Percentiles rank a stretch among this genome's conserved stretches.
phyloP scores from a whole-genome alignment of 345 rosid species.

The Moricandia moricandioides region DNA sequence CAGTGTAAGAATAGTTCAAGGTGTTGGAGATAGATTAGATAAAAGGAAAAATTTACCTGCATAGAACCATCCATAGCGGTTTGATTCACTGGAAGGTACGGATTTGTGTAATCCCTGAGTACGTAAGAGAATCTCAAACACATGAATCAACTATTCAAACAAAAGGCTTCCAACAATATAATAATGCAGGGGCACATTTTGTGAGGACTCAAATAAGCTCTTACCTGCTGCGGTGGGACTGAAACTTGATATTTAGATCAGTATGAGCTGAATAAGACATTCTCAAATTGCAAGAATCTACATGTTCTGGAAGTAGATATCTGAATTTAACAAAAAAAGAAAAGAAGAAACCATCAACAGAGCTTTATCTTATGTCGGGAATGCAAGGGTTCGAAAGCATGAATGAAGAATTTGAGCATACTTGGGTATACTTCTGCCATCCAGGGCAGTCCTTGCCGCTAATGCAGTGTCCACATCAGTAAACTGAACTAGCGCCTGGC shows the following conservation, averaged over 20 bases:
- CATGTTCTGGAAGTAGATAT: slow-evolving; percentile 88
- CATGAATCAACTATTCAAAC: slow-evolving; percentile 22
- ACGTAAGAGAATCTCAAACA: neutral
- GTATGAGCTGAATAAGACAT: slow-evolving; percentile 97
- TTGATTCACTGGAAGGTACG: slow-evolving; percentile 95
- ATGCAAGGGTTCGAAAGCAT: neutral
- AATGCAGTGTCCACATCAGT: slow-evolving; percentile 88
- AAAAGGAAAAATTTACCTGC: slow-evolving; percentile 51
- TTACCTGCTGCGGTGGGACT: slow-evolving; percentile 98
- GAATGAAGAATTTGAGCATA: slow-evolving; percentile 23
- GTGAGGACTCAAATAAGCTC: slow-evolving; percentile 3
- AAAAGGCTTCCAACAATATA: neutral
- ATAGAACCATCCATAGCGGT: slow-evolving; percentile 78
- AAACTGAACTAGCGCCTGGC: slow-evolving; percentile 90
- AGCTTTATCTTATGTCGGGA: neutral
- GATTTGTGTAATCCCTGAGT: slow-evolving; percentile 91
- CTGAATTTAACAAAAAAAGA: slow-evolving; percentile 36
- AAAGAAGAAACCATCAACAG: slow-evolving; percentile 3
- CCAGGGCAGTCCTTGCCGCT: slow-evolving; percentile 76
- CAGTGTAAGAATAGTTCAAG: neutral
- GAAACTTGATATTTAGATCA: slow-evolving; percentile 96
- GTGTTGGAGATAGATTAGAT: neutral
- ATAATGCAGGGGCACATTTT: neutral
- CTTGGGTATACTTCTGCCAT: slow-evolving; percentile 98
- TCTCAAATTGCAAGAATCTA: slow-evolving; percentile 66